Evolutionary conservation across 2,329 filamentous ascomycete species (phyloP).

Genomic region (Trichoderma lentiforme): DNA sequence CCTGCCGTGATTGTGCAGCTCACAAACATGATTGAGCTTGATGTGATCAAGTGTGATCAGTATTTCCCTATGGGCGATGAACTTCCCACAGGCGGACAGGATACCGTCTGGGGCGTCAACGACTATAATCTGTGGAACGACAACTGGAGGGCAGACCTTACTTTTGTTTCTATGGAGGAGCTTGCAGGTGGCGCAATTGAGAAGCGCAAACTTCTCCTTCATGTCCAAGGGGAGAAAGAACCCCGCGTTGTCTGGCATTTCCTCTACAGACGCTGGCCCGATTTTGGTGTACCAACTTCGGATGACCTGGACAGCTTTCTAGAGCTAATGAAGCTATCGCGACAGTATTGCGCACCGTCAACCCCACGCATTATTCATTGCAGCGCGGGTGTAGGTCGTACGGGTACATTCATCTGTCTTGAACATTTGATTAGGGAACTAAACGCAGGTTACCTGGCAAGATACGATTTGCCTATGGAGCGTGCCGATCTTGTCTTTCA

Average conservation of each 20-base stretch:
- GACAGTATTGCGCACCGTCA: conserved; percentile 50
- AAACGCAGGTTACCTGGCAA: conserved; percentile 65
- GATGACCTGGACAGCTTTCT: conserved; percentile 66
- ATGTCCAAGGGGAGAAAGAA: conserved; percentile 43
- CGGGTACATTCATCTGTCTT: conserved; percentile 93
- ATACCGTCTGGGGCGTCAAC: conserved; percentile 50
- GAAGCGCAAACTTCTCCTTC: conserved; percentile 67
- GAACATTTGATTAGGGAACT: conserved; percentile 86
- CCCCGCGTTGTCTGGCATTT: conserved; percentile 74
- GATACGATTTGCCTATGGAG: conserved; percentile 36
- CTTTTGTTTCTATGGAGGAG: conserved; percentile 61
- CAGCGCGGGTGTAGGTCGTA: conserved; percentile 90
- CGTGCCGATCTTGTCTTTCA: conserved; percentile 66
- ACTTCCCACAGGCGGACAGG: conserved; percentile 38
- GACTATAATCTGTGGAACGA: conserved; percentile 62
- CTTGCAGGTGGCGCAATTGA: conserved; percentile 59
- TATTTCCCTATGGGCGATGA: conserved; percentile 71
- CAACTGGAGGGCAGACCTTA: conserved; percentile 65
- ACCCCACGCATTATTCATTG: conserved; percentile 78
- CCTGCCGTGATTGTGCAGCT: conserved; percentile 90
- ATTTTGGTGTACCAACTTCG: conserved; percentile 76
- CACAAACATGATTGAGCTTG: conserved; percentile 78
- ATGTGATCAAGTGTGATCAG: conserved; percentile 78
- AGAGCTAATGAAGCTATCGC: conserved; percentile 65
- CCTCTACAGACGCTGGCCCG: conserved; percentile 83